Base-by-base conservation (phyloP, 139 green algal species). In the Chlorella vulgaris region DNA sequence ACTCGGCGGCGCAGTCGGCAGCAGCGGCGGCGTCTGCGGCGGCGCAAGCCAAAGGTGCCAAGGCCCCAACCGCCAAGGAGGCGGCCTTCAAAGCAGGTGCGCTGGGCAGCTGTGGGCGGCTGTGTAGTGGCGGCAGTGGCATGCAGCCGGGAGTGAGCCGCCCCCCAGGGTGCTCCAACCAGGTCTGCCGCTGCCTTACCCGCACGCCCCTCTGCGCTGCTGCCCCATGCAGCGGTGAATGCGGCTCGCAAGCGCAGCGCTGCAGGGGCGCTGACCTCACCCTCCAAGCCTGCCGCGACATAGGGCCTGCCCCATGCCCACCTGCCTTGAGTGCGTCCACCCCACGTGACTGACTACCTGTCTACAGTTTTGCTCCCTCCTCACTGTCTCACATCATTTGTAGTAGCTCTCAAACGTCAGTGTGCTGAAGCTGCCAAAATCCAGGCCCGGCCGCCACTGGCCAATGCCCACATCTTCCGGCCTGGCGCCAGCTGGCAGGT, bases 361-460 rank as follows among this genome's bases (percentile, higher is more conserved):
- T 28, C 28, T 31, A 58, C 39, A 39, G 7, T 75, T 60, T 70
- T 29, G 8, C 55, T 65, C 47, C 15, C n/a, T n/a, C n/a, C n/a
- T n/a, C n/a, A n/a, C n/a, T n/a, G n/a, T n/a, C 31, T 26, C 63
- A 4, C 63, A 10, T 28, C 33, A 40, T 2, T 35, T 10, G 69
- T 93, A 94, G 78, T 93, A 95, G 7, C 70, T 29, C 5, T 78
- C 13, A 39, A 95, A 85, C 0, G 80, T 92, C 4, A 70, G 82
- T 51, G 90, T 83, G 8, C 91, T 83, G 81, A 94, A 95, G 38
- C 91, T 76, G 0, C 90, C 91, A 88, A 95, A 96, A 8, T 43
- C 91, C 38, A 90, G 79, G 0, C 88, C 91, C 2, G 79, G 86
- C 38, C 39, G n/a, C 88, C 90, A 94, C 47, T 88, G 83, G 2